Evolutionary conservation across 352 stramenopile species (phyloP), one percentile per base, ranked within the genome.

Genomic region (Globisporangium alternatum): DNA sequence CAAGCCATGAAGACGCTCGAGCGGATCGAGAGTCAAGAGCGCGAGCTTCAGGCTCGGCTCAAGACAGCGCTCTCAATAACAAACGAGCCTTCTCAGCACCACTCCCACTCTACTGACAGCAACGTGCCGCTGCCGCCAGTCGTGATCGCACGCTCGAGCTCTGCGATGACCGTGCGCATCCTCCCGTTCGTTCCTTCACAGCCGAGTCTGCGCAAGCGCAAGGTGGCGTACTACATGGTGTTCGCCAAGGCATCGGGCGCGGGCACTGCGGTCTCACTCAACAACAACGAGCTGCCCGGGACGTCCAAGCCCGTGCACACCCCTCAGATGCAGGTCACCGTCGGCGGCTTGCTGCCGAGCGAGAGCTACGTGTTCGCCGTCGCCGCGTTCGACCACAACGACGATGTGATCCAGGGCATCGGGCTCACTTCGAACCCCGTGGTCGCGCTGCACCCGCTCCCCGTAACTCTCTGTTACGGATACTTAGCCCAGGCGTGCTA

Each of bases 321-420:
- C 1, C 52, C 65, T 1, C 52, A 65, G 0, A 35, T 62, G 5
- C 41, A 63, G 30, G 67, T 78, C 6, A 88, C 76, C 1, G 73
- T 96, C 37, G 80, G 72, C 4, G 81, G 75, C 0, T 49, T 96
- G 4, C 22, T 73, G 0, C 67, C 85, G 0, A 94, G 94, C 55
- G 83, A 92, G 37, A 86, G 70, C 57, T 96, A 95, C 59, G 83
- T 95, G 15, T 96, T 96, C 51, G 88, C 88, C 10, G 74, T 88
- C 2, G 86, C 86, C 28, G 87, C 86, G 1, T 96, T 88, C 28
- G 87, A 96, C 51, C 66, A 58, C 3, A 67, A 81, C 0, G 71
- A 83, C 19, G 70, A 91, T 3, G 33, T 91, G 9, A 89, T 96
- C 22, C 61, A 88, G 48, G 72, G 67, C 4, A 90, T 95, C 41